phyloP scores from a whole-genome alignment of 768 basidiomycete genomes.

The Floccularia luteovirens region DNA sequence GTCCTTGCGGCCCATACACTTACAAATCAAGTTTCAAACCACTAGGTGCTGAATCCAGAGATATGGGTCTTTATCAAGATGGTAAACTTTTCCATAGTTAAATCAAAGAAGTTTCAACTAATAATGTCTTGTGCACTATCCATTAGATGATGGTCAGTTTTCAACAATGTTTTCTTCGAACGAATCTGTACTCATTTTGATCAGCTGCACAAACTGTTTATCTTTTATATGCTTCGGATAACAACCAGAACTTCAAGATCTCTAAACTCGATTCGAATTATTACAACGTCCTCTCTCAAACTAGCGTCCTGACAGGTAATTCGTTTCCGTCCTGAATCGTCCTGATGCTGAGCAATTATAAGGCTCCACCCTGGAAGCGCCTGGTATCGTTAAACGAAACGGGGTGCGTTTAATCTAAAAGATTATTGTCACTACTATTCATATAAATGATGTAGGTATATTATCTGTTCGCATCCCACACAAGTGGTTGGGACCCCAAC shows the following conservation, averaged over 20 bases:
- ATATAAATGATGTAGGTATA: constrained; percentile 28
- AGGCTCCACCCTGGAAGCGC: constrained; percentile 54
- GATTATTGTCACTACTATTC: background rate
- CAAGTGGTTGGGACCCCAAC: constrained; percentile 51
- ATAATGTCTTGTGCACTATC: too few species aligned
- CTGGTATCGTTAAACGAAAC: constrained; percentile 53
- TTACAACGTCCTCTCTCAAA: constrained; percentile 43
- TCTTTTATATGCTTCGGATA: constrained; percentile 58
- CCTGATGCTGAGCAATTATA: constrained; percentile 4
- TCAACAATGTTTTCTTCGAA: background rate
- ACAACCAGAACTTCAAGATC: constrained; percentile 67
- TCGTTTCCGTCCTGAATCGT: background rate
- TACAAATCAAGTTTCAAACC: constrained; percentile 50
- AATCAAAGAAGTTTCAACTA: too few species aligned
- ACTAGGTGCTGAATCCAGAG: constrained; percentile 50
- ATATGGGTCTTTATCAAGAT: constrained; percentile 52
- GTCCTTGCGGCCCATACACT: constrained; percentile 55
- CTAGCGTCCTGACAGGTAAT: constrained; percentile 34
- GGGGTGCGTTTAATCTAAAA: constrained; percentile 20
- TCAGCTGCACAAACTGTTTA: constrained; percentile 42
- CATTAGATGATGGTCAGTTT: constrained; percentile 30
- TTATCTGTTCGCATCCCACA: constrained; percentile 54
- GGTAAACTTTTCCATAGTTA: constrained; percentile 18
- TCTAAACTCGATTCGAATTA: constrained; percentile 49
- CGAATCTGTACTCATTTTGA: background rate